Percentiles rank a stretch among this genome's conserved stretches.
Conservation (phyloP, 2,329 filamentous ascomycete species). For the Colletotrichum sp. region DNA sequence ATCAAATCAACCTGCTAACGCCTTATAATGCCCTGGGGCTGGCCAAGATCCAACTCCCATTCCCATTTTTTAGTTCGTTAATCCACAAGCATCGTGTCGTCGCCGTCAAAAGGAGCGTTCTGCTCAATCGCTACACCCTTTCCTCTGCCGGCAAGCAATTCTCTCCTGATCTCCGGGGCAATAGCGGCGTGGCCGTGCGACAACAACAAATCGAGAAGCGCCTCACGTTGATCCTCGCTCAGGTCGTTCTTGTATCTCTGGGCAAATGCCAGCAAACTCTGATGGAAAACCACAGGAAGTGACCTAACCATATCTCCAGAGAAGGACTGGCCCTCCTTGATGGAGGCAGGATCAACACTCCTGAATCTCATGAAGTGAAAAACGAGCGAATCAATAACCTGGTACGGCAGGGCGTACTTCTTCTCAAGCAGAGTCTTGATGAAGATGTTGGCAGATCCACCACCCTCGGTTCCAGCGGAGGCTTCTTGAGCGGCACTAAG, state of each 20-base stretch:
- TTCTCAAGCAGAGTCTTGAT: slow-evolving; percentile 94
- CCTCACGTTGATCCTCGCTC: slow-evolving; percentile 92
- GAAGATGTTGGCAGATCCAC: slow-evolving; percentile 92
- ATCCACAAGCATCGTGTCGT: slow-evolving; percentile 90
- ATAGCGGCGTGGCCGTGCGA: slow-evolving; percentile 87
- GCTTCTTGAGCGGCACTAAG: slow-evolving; percentile 79
- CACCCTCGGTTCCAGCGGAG: slow-evolving; percentile 80
- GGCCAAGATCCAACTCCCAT: slow-evolving; percentile 17
- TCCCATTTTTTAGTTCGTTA: slow-evolving; percentile 27
- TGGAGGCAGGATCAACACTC: slow-evolving; percentile 65
- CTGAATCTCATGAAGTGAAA: slow-evolving; percentile 96
- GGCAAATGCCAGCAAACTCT: slow-evolving; percentile 89
- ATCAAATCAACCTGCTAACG: slow-evolving; percentile 24
- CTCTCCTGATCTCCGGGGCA: slow-evolving; percentile 87
- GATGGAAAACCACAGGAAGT: slow-evolving; percentile 95
- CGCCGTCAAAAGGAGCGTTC: slow-evolving; percentile 66
- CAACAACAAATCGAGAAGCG: slow-evolving; percentile 84
- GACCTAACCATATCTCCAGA: slow-evolving; percentile 59
- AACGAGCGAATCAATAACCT: slow-evolving; percentile 91
- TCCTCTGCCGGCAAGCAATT: slow-evolving; percentile 86
- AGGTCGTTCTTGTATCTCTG: slow-evolving; percentile 96
- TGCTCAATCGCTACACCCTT: slow-evolving; percentile 75
- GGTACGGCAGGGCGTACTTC: slow-evolving; percentile 94
- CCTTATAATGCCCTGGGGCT: slow-evolving; percentile 18
- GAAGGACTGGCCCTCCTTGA: slow-evolving; percentile 52